Evolutionary conservation across 1,284 basidiomycete genomes (phyloP), one percentile per base, ranked within the genome.

Genomic region (Ceratobasidium papillatum): DNA sequence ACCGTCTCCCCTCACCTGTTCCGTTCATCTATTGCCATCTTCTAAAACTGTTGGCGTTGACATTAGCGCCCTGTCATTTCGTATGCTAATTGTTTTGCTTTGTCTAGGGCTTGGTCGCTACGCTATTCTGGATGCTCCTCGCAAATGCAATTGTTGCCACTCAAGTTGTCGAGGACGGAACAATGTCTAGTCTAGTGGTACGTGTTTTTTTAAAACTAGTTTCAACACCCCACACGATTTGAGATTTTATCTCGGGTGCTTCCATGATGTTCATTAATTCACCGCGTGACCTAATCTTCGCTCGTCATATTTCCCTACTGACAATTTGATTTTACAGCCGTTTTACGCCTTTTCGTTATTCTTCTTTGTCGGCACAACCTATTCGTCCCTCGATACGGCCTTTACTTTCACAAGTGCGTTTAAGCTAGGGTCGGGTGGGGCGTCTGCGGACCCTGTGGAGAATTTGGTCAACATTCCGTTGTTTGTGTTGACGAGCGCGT

Each of bases 101-200:
- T 17, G 19, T 43, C 12, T 22, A 71, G 66, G 84, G 90, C 3
- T 77, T 90, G 25, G 87, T 94, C 38, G 89, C 88, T 3, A 86
- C 90, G 3, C 81, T 93, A 0, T 94, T 94, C 79, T 94, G 92
- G 92, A 79, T 88, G 2, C 84, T 96, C 65, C 83, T 96, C 38
- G 91, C 86, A 34, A 95, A 94, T 81, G 93, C 86, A 3, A 81
- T 95, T 69, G 87, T 96, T 30, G 91, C 92, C 41, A 93, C 91
- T 11, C 94, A 96, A 81, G 80, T 94, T 34, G 79, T 84, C 5
- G 82, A 84, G 81, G 94, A 96, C 79, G 94, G 94, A 11, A 93
- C 93, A 0, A 83, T 89, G 25, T 88, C 87, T 76, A 88, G 89
- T 72, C 76, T 94, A 36, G 83, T 92, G 71, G 92, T 93, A 75